phyloP scores from a whole-genome alignment of 164 flowering plant genomes.

The Magnolia kwangsiensis region DNA sequence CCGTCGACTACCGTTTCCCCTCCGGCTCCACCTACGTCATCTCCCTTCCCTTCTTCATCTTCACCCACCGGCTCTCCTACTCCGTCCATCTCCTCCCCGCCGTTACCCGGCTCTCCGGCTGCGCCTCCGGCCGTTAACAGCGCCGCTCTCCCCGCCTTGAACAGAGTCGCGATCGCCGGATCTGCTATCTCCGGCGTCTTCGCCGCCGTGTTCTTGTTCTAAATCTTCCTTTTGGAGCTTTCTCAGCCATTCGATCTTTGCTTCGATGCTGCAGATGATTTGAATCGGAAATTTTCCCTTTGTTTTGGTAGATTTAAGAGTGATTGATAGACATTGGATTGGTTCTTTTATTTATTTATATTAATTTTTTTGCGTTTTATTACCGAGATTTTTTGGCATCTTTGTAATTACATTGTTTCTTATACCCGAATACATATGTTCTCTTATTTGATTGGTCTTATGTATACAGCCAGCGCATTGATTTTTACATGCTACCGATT shows the following conservation, averaged over 20 bases:
- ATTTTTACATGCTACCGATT: too few relatives aligned
- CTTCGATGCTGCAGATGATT: not conserved
- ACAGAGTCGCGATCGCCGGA: slow-evolving; percentile 5
- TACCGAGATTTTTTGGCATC: not conserved
- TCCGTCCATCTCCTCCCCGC: not conserved
- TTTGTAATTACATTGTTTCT: not conserved
- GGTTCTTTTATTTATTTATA: not conserved
- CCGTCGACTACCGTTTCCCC: not conserved
- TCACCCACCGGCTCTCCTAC: not conserved
- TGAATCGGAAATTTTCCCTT: not conserved
- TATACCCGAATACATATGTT: too few relatives aligned
- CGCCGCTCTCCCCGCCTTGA: not conserved
- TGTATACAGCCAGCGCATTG: too few relatives aligned
- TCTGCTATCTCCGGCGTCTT: not conserved
- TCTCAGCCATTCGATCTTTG: not conserved
- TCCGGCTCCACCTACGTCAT: not conserved
- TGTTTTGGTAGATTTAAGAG: not conserved
- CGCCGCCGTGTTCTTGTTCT: slow-evolving; percentile 5
- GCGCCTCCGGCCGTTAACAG: not conserved
- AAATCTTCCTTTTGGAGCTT: not conserved
- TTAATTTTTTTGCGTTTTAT: not conserved
- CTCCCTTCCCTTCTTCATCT: not conserved
- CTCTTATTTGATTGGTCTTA: too few relatives aligned
- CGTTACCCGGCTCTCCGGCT: not conserved
- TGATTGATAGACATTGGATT: not conserved